Evolutionary conservation across 768 basidiomycete species (phyloP).

Genomic region (Podaxis pistillaris): DNA sequence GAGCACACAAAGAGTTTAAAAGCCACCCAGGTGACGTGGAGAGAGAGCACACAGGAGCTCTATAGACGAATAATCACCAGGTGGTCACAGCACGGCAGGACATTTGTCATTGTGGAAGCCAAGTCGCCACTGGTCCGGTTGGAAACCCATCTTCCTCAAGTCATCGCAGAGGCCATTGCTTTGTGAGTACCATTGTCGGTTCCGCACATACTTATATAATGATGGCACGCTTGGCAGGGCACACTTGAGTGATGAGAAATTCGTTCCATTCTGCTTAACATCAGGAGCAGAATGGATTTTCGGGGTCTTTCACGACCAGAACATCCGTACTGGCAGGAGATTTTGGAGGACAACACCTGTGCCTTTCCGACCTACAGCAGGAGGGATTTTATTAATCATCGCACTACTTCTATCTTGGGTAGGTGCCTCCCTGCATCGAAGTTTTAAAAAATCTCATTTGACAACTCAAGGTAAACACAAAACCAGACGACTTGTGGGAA

Average conservation of each 20-base stretch:
- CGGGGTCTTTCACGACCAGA: neutral
- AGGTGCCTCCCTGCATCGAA: neutral
- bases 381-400: neutral
- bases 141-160: neutral
- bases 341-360: neutral
- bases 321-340: neutral
- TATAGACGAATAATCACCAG: neutral
- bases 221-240: neutral
- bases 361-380: neutral
- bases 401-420: neutral
- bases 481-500: neutral
- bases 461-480: neutral
- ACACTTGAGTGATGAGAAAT: neutral
- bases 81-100: neutral
- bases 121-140: neutral
- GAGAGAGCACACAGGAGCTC: neutral
- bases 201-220: neutral
- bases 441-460: neutral
- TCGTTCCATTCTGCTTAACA: neutral
- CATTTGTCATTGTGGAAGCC: neutral
- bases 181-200: neutral
- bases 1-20: neutral
- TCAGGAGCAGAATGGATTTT: neutral
- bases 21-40: neutral
- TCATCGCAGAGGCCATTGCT: neutral